Base-by-base conservation (phyloP, 331 rosid genomes). In the Saraca asoca region DNA sequence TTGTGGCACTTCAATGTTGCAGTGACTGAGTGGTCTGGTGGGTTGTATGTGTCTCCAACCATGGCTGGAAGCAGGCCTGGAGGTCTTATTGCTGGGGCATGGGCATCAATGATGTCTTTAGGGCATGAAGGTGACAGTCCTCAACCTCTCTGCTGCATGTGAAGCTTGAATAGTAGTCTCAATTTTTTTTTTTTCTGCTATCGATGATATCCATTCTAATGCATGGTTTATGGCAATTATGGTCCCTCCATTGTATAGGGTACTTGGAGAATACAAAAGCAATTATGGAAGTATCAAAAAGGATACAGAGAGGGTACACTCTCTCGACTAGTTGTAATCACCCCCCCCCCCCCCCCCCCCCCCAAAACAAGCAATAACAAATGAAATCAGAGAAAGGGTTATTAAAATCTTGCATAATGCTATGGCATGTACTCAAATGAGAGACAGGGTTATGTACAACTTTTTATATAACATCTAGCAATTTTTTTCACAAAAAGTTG, bases 21-120 rank as follows among this genome's bases (percentile, higher is more conserved):
- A 93, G 98, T 87, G 74, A 90, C 96, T 1, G 98, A 93, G 81
- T 93, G 98, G 98, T 84, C 95, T 13, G 98, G 98, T 69, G 98
- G 98, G 78, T 75, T 93, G 39, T 93, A 90, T 51, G 95, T 93
- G 38, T 93, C 98, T 73, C 98, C 96, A 69, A 87, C 96, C 75
- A 87, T 90, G 19, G 98, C 97, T 64, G 98, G 97, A 72, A 93
- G 98, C 85, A 82, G 97, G 73, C 95, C 97, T 49, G 98, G 98
- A 70, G 58, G 96, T 65, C 87, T 88, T 51, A 90, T 93, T 61
- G 96, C 97, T n/a, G 98, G 98, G 56, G 98, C 98, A 46, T 90
- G 98, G 98, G 97, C 97, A 52, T 91, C 98, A 65, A 86, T 90
- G 97, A 79, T 93, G 69, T 86, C 98, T 76, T 77, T 87, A 35